These are phyloP conservation scores for Aspergillus ustus DNA, from an alignment of 2,329 filamentous ascomycete genomes.

Conservation along the genomic window DNA sequence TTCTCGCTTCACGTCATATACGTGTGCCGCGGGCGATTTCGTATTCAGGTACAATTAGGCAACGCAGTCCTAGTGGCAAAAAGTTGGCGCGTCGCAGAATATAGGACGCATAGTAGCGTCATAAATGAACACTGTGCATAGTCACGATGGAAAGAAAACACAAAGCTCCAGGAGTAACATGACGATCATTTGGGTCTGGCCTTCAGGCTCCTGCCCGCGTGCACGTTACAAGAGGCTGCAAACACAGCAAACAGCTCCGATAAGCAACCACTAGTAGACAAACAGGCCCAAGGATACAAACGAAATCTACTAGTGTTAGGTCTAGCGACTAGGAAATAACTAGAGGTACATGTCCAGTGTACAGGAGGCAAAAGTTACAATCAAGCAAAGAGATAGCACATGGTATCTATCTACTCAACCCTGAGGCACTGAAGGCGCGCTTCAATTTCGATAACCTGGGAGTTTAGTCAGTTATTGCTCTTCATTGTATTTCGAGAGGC, in stretches of 20 bases:
- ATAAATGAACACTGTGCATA: background rate
- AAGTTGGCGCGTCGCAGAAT: slow-evolving; percentile 25
- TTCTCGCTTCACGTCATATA: slow-evolving; percentile 2
- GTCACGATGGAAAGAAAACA: slow-evolving; percentile 10
- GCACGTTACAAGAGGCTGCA: slow-evolving; percentile 20
- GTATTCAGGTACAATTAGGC: background rate
- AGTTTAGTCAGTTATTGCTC: slow-evolving; percentile 22
- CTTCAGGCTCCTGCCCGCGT: slow-evolving; percentile 13
- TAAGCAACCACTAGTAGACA: background rate
- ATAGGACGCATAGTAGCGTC: slow-evolving; percentile 27
- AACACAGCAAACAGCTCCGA: slow-evolving; percentile 28
- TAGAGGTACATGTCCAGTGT: slow-evolving; percentile 47
- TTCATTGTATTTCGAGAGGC: background rate
- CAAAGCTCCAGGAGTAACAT: background rate
- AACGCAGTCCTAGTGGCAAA: slow-evolving; percentile 19
- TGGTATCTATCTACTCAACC: slow-evolving; percentile 64
- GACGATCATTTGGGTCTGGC: background rate
- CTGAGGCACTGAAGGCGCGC: slow-evolving; percentile 85
- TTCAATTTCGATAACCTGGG: slow-evolving; percentile 84
- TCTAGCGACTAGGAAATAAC: slow-evolving; percentile 42
- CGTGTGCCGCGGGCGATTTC: background rate
- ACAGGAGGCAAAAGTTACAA: slow-evolving; percentile 36
- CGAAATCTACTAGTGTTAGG: slow-evolving; percentile 42
- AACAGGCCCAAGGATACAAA: slow-evolving; percentile 14
- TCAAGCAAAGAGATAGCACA: slow-evolving; percentile 35